Base-by-base conservation (phyloP, 2,329 filamentous ascomycete genomes). In the Apiospora rasikravindrae region DNA sequence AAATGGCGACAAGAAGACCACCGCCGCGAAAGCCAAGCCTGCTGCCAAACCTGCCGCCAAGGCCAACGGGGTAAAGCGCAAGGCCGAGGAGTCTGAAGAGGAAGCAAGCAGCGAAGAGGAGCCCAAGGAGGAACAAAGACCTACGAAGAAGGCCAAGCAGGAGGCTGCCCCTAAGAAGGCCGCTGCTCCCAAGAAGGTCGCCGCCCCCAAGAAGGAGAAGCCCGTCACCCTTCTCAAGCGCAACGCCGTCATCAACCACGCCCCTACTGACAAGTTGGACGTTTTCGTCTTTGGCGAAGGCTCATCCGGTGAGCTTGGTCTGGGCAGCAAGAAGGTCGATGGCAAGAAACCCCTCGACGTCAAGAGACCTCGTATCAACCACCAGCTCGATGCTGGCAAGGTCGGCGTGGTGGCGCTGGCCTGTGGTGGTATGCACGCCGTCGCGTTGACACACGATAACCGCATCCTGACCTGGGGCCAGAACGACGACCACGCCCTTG, bases 401-500 rank as follows among this genome's bases (percentile, higher is more conserved):
- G 86, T 90, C 73, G 88, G 90, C 67, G 87, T 93, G 51, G 90
- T 93, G 33, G 86, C 89, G 76, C 80, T 93, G 69, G 90, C 90
- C 71, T 87, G 89, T 68, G 92, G 92, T 73, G 92, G 91, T 53
- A 93, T 93, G 91, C 92, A 94, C 80, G 89, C 87, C 69, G 83
- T 92, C 75, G 91, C 90, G 19, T 82, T 94, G 61, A 93, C 91
- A 45, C 86, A 91, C 74, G 91, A 94, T 79, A 92, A 92, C 82
- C 89, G 89, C 79, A 90, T 95, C 77, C 86, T 90, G 69, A 93
- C 93, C 40, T 95, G 94, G 93, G 93, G 93, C 74, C 92, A 95
- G 75, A 95, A 95, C 79, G 93, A 94, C 75, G 91, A 94, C 77
- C 89, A 90, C 72, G 91, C 92, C 11, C 86, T 94, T 42, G 93